Evolutionary conservation across 1,284 basidiomycete genomes (phyloP).

Genomic region (Puccinia horiana): DNA sequence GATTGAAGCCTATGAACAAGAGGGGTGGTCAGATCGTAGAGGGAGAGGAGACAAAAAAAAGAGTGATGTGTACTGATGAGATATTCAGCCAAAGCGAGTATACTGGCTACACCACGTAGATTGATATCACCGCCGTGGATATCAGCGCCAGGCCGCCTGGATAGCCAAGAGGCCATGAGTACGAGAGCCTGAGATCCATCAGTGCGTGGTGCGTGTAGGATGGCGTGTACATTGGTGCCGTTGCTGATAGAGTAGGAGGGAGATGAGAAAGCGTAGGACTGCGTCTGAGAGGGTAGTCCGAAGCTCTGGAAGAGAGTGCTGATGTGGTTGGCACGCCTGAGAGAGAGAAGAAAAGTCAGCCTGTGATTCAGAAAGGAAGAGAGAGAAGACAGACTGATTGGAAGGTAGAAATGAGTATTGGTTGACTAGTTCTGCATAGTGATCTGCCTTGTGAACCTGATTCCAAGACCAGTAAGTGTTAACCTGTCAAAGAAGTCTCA

Average conservation of each 20-base stretch:
- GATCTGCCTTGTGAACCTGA: slow-evolving; percentile 79
- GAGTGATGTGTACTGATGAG: slow-evolving; percentile 71
- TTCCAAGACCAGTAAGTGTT: slow-evolving; percentile 84
- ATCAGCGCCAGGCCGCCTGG: slow-evolving; percentile 59
- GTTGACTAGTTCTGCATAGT: slow-evolving; percentile 71
- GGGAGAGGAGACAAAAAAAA: too few relatives aligned
- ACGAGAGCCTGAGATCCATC: slow-evolving; percentile 88
- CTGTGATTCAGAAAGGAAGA: background rate
- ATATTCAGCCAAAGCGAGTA: slow-evolving; percentile 79
- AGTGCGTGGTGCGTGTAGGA: slow-evolving; percentile 77
- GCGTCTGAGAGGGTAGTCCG: slow-evolving; percentile 70
- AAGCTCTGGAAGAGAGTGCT: slow-evolving; percentile 68
- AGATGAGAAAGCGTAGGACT: slow-evolving; percentile 67
- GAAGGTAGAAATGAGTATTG: slow-evolving; percentile 67
- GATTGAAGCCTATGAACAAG: slow-evolving; percentile 69
- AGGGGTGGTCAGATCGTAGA: background rate
- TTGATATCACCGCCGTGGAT: slow-evolving; percentile 66
- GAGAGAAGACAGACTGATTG: slow-evolving; percentile 61
- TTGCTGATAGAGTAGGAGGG: slow-evolving; percentile 58
- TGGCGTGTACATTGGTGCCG: slow-evolving; percentile 80
- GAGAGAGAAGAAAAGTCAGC: background rate
- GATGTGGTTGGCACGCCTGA: slow-evolving; percentile 69
- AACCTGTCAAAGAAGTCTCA: slow-evolving; percentile 64
- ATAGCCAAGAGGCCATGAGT: slow-evolving; percentile 83
- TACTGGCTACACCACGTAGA: slow-evolving; percentile 78